phyloP scores from a whole-genome alignment of 768 basidiomycete genomes.

The Suillus tomentosus region DNA sequence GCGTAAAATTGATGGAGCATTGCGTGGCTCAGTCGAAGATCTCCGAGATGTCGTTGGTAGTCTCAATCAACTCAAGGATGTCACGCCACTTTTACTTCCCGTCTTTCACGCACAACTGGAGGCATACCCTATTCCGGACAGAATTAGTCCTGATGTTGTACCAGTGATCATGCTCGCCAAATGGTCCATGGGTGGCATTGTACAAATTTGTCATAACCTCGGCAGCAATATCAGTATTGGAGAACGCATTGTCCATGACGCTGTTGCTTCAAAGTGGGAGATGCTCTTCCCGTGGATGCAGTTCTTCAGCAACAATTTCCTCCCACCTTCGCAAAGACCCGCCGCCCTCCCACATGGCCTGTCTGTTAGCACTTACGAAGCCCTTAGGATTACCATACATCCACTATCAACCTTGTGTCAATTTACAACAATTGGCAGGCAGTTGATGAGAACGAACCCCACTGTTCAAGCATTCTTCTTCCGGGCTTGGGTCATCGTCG shows the following conservation, averaged over 20 bases:
- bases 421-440: slow-evolving; percentile 1
- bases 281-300: slow-evolving; percentile 12
- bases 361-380: slow-evolving; percentile 10
- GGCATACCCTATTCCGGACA: slow-evolving; percentile 5
- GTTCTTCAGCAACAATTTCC: slow-evolving; percentile 11
- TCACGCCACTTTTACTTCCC: neutral
- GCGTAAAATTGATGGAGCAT: slow-evolving; percentile 6
- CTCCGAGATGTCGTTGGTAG: slow-evolving; percentile 4
- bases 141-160: slow-evolving; percentile 7
- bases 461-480: slow-evolving; percentile 10
- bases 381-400: slow-evolving; percentile 8
- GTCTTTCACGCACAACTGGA: slow-evolving; percentile 8
- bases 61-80: slow-evolving; percentile 8
- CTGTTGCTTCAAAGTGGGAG: slow-evolving; percentile 13
- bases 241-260: slow-evolving; percentile 9
- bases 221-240: slow-evolving; percentile 1
- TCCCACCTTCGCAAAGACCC: slow-evolving; percentile 4
- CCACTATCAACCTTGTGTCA: slow-evolving; percentile 11
- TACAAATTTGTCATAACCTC: slow-evolving; percentile 11
- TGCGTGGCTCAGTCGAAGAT: slow-evolving; percentile 8
- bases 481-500: slow-evolving; percentile 7
- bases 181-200: slow-evolving; percentile 10
- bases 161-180: slow-evolving; percentile 11
- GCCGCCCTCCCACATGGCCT: neutral
- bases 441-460: slow-evolving; percentile 6